These are phyloP conservation scores for Parasitella parasitica DNA, from an alignment of 371 early-diverging fungal genomes.

Conservation along the genomic window DNA sequence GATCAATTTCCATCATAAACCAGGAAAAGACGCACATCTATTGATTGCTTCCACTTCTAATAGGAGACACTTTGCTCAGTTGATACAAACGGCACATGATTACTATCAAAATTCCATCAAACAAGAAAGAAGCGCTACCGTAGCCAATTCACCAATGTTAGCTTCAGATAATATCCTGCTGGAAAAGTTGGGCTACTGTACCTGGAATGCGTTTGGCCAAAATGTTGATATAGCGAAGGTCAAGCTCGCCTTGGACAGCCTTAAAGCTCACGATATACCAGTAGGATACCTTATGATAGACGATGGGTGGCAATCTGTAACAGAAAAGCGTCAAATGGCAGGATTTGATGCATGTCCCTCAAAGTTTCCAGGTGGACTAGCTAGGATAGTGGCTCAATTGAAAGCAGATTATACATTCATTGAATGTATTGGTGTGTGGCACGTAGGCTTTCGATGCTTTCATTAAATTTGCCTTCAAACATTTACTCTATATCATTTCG, in stretches of 20 bases:
- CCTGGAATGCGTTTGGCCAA: conserved; percentile 47
- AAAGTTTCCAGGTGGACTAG: conserved; percentile 27
- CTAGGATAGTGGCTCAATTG: neutral
- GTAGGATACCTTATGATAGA: conserved; percentile 41
- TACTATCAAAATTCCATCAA: neutral
- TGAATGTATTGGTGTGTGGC: conserved; percentile 47
- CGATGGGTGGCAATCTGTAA: conserved; percentile 46
- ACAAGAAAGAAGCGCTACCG: neutral
- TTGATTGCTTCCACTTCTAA: neutral
- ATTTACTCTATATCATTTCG: neutral
- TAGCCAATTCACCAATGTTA: neutral
- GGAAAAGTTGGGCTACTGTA: conserved; percentile 38
- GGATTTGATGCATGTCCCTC: conserved; percentile 23
- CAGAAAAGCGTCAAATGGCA: neutral
- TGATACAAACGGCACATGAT: neutral
- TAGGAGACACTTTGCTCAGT: neutral
- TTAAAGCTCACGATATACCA: conserved; percentile 22
- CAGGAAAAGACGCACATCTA: neutral
- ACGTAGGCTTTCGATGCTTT: conserved; percentile 22
- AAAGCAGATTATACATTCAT: conserved; percentile 24
- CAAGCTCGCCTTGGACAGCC: conserved; percentile 9
- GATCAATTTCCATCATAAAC: neutral
- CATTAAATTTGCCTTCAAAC: too few species aligned
- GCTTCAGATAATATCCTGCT: neutral
- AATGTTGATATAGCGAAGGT: conserved; percentile 18